These are phyloP conservation scores for Tanacetum coccineum DNA, from an alignment of 129 eudicot species.

Conservation along the genomic window DNA sequence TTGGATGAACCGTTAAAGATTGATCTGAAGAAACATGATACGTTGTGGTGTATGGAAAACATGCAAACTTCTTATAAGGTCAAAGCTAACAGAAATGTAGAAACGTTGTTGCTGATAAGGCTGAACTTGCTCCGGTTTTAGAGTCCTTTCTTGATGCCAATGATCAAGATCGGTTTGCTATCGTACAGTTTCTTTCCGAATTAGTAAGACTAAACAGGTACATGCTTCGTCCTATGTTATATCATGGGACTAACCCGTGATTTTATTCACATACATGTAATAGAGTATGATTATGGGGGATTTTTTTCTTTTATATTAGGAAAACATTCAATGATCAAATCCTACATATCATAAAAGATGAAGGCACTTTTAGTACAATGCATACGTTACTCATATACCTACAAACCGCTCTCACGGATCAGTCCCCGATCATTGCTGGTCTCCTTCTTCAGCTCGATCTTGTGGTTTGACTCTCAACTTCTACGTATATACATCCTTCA, in stretches of 20 bases:
- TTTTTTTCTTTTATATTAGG: no score
- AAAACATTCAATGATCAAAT: slow-evolving; percentile 63
- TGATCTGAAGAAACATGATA: no score
- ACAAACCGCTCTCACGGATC: slow-evolving; percentile 51
- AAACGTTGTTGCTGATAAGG: slow-evolving; percentile 59
- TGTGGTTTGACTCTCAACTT: slow-evolving; percentile 38
- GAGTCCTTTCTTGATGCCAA: slow-evolving; percentile 44
- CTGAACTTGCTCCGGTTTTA: slow-evolving; percentile 53
- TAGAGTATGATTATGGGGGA: background rate
- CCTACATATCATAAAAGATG: slow-evolving; percentile 61
- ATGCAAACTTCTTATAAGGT: no score
- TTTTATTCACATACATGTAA: background rate
- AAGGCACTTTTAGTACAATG: slow-evolving; percentile 74
- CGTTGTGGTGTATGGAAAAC: no score
- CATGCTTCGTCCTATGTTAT: background rate
- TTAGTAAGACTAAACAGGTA: slow-evolving; percentile 74
- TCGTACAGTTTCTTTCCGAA: slow-evolving; percentile 60
- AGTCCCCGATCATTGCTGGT: slow-evolving; percentile 62
- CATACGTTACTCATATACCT: slow-evolving; percentile 60
- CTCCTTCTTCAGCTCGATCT: slow-evolving; percentile 77
- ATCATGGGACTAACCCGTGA: background rate
- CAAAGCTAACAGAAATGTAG: slow-evolving; percentile 58
- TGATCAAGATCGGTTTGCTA: slow-evolving; percentile 52
- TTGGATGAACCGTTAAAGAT: no score
- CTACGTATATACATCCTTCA: background rate